phyloP scores from a whole-genome alignment of 108 stramenopile species.

The Aureococcus anophagefferens region DNA sequence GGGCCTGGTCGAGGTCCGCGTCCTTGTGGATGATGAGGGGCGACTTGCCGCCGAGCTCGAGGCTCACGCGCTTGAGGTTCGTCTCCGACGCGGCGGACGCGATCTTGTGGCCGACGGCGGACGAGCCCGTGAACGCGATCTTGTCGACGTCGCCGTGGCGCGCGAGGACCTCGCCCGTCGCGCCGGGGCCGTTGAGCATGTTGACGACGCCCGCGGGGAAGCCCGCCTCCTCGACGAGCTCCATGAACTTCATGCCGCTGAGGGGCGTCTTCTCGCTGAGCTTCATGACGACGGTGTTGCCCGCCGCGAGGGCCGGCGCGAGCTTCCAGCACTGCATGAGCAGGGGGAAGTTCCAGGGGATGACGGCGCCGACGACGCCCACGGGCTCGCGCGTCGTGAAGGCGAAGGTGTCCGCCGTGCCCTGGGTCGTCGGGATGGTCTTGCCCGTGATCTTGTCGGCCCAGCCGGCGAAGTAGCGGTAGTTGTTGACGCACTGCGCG shows the following conservation, averaged over 20 bases:
- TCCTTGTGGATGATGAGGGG: slow-evolving; percentile 32
- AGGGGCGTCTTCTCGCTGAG: slow-evolving; percentile 82
- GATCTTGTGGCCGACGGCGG: slow-evolving; percentile 29
- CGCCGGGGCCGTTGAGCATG: slow-evolving; percentile 60
- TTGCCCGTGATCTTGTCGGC: slow-evolving; percentile 42
- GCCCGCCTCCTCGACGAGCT: slow-evolving; percentile 64
- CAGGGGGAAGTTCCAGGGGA: slow-evolving; percentile 83
- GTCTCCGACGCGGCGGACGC: slow-evolving; percentile 27
- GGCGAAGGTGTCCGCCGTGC: slow-evolving; percentile 12
- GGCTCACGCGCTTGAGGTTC: slow-evolving; percentile 43
- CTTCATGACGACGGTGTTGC: slow-evolving; percentile 82
- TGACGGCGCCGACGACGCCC: slow-evolving; percentile 64
- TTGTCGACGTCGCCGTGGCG: slow-evolving; percentile 52
- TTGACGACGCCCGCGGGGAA: slow-evolving; percentile 75
- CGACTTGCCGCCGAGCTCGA: slow-evolving; percentile 74
- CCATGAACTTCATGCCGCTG: slow-evolving; percentile 51
- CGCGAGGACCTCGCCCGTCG: slow-evolving; percentile 52
- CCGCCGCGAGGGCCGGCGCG: slow-evolving; percentile 73
- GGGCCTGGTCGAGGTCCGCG: slow-evolving; percentile 32
- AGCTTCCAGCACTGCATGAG: slow-evolving; percentile 68
- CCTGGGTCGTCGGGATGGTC: slow-evolving; percentile 18
- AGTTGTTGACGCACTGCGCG: slow-evolving; percentile 35
- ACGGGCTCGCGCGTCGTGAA: slow-evolving; percentile 53
- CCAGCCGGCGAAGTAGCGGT: slow-evolving; percentile 53
- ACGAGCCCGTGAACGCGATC: slow-evolving; percentile 69